phyloP scores from a whole-genome alignment of 2,329 filamentous ascomycete species.

The Blumeriella jaapii region DNA sequence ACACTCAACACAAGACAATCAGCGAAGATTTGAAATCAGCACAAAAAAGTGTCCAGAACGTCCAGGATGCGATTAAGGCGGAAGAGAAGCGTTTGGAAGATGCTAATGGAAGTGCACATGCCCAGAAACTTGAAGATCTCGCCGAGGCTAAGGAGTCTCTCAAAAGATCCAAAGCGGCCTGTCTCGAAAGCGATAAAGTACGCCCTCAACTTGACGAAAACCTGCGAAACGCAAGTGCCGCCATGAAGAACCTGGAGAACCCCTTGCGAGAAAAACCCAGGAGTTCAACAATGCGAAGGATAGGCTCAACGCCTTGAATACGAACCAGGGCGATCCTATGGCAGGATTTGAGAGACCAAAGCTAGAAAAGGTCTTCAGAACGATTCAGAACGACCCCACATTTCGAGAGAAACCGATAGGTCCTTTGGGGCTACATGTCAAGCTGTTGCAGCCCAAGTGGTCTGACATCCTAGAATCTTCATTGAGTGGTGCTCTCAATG shows the following conservation, averaged over 20 bases:
- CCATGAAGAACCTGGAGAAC: slow-evolving; percentile 26
- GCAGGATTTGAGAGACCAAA: slow-evolving; percentile 49
- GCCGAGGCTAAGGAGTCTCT: slow-evolving; percentile 43
- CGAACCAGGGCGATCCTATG: slow-evolving; percentile 46
- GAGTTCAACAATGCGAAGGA: slow-evolving; percentile 44
- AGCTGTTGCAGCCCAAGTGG: slow-evolving; percentile 71
- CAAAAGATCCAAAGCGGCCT: slow-evolving; percentile 32
- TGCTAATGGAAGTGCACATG: slow-evolving; percentile 58
- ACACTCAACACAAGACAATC: slow-evolving; percentile 56
- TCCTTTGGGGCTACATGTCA: slow-evolving; percentile 69
- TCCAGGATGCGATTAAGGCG: slow-evolving; percentile 37
- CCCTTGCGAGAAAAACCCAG: slow-evolving; percentile 33
- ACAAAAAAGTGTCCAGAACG: slow-evolving; percentile 34
- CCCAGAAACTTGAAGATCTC: slow-evolving; percentile 47
- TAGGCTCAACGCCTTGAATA: slow-evolving; percentile 39
- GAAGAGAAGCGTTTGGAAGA: slow-evolving; percentile 53
- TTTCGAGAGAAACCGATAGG: slow-evolving; percentile 70
- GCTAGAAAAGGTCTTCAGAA: slow-evolving; percentile 51
- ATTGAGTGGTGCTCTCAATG: slow-evolving; percentile 57
- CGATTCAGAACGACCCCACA: slow-evolving; percentile 56
- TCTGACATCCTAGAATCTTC: slow-evolving; percentile 67
- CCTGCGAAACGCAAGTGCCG: slow-evolving; percentile 26
- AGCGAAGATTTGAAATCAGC: slow-evolving; percentile 43
- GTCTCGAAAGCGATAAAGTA: slow-evolving; percentile 32
- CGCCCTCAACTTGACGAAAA: slow-evolving; percentile 28